Evolutionary conservation across 2,329 filamentous ascomycete genomes (phyloP), one percentile per base, ranked within the genome.

Genomic region (Scortechinia acanthostroma): DNA sequence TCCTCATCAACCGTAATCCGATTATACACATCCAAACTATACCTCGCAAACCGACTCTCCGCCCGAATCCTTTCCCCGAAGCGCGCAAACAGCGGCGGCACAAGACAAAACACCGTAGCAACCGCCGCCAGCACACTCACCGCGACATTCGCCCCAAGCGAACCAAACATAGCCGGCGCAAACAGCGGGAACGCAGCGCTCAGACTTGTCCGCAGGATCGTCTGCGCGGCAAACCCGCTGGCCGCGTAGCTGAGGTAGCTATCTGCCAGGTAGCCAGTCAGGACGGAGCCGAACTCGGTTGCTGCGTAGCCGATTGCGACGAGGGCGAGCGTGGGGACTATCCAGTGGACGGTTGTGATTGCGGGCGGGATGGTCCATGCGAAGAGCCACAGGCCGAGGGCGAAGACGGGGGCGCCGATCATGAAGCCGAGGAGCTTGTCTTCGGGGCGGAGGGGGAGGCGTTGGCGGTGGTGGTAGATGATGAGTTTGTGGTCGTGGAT

Each of bases 401-500:
- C 35, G 13, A 40, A 40, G 6, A 17, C 35, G 10, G 35, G 35
- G 10, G 35, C 35, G 6, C 10, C 35, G 6, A 40, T 6, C 14
- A 19, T 15, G 35, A 40, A 19, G 17, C 35, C 35, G 10, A 40
- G 6, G 6, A 40, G 35, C 17, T 40, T 40, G 20, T 40, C 6
- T 17, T 40, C 35, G 10, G 35, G 35, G 13, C 6, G 6, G 6
- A 19, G 17, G 35, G 35, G 35, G 6, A 15, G 10, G 6, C 17
- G 13, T 17, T 40, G 6, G 13, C 20, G 6, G 13, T 19, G 10
- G 17, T 40, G 17, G 10, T 19, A 6, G 20, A 6, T 19, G 10
- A 19, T 17, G 17, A 40, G 6, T 13, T 17, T 13, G 17, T 10
- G 6, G 46, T 75, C 71, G 42, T 65, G 58, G 4, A 72, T 45